Evolutionary conservation across 2,329 filamentous ascomycete species (phyloP).

Genomic region (Diaporthe citrichinensis): DNA sequence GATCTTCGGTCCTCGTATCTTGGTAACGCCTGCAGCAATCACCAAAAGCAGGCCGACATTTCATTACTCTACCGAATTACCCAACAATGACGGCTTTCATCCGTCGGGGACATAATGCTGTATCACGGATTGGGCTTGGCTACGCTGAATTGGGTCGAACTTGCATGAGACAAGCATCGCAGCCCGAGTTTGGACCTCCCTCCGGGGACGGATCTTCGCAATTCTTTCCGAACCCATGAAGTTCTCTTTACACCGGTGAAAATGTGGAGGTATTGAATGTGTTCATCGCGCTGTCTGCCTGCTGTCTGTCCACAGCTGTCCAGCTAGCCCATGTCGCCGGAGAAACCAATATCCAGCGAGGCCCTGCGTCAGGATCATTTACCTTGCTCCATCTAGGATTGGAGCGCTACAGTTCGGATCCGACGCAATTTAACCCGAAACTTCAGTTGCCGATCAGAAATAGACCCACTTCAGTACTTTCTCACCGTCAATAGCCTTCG

Average conservation of each 20-base stretch:
- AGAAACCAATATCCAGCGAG: slow-evolving; percentile 26
- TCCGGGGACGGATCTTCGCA: slow-evolving; percentile 24
- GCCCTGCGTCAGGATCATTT: slow-evolving; percentile 6
- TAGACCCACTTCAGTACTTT: slow-evolving; percentile 4
- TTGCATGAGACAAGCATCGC: slow-evolving; percentile 32
- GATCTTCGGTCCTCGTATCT: slow-evolving; percentile 23
- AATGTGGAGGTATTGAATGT: neutral
- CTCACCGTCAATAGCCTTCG: slow-evolving; percentile 22
- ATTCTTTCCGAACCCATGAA: slow-evolving; percentile 9
- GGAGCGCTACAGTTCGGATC: slow-evolving; percentile 27
- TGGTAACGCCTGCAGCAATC: slow-evolving; percentile 12
- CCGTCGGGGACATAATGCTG: slow-evolving; percentile 17
- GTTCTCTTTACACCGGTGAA: neutral
- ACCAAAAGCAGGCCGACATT: neutral
- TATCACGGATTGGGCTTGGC: slow-evolving; percentile 28
- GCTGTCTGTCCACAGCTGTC: neutral
- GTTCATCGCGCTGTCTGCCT: neutral
- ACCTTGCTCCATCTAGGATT: neutral
- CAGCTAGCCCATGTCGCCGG: neutral
- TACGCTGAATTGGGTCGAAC: slow-evolving; percentile 24
- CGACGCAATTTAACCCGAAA: slow-evolving; percentile 20
- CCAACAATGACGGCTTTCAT: slow-evolving; percentile 15
- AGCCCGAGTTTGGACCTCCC: slow-evolving; percentile 15
- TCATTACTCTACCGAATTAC: slow-evolving; percentile 3
- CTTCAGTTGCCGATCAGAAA: neutral